Conservation (phyloP, 1,284 basidiomycete genomes). For the Jaminaea rosea region DNA sequence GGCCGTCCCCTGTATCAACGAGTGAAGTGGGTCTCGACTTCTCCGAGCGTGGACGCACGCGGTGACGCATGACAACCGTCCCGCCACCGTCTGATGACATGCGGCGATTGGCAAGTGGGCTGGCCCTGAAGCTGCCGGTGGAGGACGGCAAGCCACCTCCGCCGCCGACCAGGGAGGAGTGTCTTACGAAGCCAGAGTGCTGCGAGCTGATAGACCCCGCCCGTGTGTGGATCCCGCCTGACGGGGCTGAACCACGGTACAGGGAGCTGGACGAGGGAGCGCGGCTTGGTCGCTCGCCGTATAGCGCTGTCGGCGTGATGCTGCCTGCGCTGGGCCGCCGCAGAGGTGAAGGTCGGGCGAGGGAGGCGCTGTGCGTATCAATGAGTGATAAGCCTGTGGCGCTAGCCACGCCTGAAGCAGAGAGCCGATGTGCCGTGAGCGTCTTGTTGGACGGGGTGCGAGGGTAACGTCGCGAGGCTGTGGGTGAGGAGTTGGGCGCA, state of each 20-base stretch:
- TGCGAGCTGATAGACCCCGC: conserved; percentile 27
- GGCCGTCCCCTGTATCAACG: neutral
- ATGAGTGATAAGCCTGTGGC: conserved; percentile 24
- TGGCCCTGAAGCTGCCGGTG: conserved; percentile 12
- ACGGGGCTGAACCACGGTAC: conserved; percentile 4
- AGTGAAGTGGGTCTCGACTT: neutral
- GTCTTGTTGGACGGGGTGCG: neutral
- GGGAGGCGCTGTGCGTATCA: conserved; percentile 18
- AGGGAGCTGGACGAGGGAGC: conserved; percentile 31
- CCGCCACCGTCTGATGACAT: conserved; percentile 20
- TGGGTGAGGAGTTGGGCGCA: conserved; percentile 1
- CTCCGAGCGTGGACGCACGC: conserved; percentile 3
- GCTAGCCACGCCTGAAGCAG: conserved; percentile 19
- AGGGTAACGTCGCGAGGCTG: neutral
- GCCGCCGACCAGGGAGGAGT: conserved; percentile 2
- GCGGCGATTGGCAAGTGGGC: neutral
- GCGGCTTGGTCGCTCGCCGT: conserved; percentile 14
- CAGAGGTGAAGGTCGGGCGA: conserved; percentile 6
- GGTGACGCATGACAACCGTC: conserved; percentile 19
- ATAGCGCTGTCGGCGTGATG: conserved; percentile 32
- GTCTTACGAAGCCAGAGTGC: conserved; percentile 7
- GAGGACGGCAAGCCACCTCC: conserved; percentile 2
- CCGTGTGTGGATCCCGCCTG: conserved; percentile 15
- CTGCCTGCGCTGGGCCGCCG: conserved; percentile 34
- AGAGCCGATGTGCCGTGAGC: conserved; percentile 12